phyloP scores from a whole-genome alignment of 2,329 filamentous ascomycete genomes.

The Chalaropsis ovoidea region DNA sequence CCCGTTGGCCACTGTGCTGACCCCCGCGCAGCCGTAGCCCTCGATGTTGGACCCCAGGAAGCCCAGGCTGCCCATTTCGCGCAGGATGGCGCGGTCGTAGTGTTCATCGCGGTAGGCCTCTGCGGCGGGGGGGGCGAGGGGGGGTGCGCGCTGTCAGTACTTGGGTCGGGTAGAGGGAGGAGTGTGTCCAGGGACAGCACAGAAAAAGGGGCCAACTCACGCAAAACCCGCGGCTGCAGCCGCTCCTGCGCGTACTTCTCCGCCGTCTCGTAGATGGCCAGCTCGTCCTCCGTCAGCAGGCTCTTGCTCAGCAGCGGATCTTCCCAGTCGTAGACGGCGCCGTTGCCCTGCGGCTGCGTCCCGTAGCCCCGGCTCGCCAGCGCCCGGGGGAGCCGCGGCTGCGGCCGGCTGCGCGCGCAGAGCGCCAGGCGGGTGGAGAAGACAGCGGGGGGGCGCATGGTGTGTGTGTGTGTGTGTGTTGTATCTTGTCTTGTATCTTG shows the following conservation, averaged over 20 bases:
- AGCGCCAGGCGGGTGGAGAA: neutral
- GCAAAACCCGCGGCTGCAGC: conserved; percentile 72
- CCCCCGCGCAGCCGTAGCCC: conserved; percentile 80
- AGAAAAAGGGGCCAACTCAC: conserved; percentile 41
- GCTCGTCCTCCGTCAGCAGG: conserved; percentile 79
- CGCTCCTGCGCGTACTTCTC: conserved; percentile 90
- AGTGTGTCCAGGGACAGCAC: too few species aligned
- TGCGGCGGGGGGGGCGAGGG: conserved; percentile 32
- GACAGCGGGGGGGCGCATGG: neutral
- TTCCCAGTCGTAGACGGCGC: conserved; percentile 66
- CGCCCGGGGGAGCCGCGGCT: neutral
- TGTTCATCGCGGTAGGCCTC: conserved; percentile 77
- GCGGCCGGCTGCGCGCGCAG: neutral
- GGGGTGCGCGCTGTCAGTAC: neutral
- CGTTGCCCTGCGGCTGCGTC: neutral
- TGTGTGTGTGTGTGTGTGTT: neutral
- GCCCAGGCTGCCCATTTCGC: conserved; percentile 90
- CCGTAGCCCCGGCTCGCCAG: neutral
- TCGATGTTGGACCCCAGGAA: conserved; percentile 76
- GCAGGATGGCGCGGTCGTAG: conserved; percentile 74
- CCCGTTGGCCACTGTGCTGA: conserved; percentile 78
- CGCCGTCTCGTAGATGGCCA: conserved; percentile 80
- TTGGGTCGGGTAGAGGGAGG: too few species aligned
- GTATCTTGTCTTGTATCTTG: neutral
- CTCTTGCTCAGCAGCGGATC: conserved; percentile 69